These are phyloP conservation scores for Penicillium sp. DNA, from an alignment of 2,329 filamentous ascomycete species.

Conservation along the genomic window DNA sequence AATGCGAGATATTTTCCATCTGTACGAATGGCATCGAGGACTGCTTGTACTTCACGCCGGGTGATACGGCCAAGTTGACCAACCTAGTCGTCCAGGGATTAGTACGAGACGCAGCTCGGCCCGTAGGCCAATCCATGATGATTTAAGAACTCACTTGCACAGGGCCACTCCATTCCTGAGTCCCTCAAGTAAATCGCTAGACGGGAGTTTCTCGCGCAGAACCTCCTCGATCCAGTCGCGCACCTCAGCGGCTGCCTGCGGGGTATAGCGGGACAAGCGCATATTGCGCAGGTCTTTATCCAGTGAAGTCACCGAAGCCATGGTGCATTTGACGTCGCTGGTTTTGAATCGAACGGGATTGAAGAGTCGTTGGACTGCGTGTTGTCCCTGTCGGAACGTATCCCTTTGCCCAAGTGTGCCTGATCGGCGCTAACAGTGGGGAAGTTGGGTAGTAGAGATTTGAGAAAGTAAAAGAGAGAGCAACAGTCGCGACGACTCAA, in stretches of 20 bases:
- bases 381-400: conserved; percentile 9
- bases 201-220: conserved; percentile 65
- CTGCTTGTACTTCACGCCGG: conserved; percentile 81
- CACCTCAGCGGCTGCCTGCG: conserved; percentile 78
- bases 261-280: conserved; percentile 89
- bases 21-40: conserved; percentile 97
- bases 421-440: conserved; percentile 17
- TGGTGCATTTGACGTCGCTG: conserved; percentile 38
- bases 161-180: conserved; percentile 87
- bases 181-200: conserved; percentile 72
- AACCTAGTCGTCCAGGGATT: conserved; percentile 52
- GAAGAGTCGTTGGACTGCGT: background rate
- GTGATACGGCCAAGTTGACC: conserved; percentile 70
- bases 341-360: background rate
- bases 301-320: conserved; percentile 90
- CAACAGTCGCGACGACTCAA: background rate
- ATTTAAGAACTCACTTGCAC: conserved; percentile 67
- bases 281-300: conserved; percentile 93
- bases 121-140: background rate
- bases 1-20: conserved; percentile 99
- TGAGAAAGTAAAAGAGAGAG: background rate
- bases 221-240: conserved; percentile 78
- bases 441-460: conserved; percentile 19
- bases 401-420: conserved; percentile 20
- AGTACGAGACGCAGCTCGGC: conserved; percentile 12